Evolutionary conservation across 2,329 filamentous ascomycete species (phyloP), one percentile per base, ranked within the genome.

Genomic region (Phoma sp.): DNA sequence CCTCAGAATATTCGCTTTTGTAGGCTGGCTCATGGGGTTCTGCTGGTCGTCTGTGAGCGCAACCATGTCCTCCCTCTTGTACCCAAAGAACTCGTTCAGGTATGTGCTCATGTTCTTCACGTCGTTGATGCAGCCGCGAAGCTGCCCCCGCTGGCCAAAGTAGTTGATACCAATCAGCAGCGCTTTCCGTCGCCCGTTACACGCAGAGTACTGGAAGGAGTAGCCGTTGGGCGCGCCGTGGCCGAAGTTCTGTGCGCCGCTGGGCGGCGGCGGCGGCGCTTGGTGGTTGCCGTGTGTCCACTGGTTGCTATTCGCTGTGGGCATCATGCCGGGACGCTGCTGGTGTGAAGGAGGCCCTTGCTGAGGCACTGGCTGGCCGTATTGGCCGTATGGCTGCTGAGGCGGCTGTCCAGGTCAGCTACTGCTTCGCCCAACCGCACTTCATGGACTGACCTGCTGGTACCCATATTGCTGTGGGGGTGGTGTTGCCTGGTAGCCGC

Each of bases 41-140:
- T 96, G 92, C 78, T 97, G 93, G 73, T 98, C 93, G 72, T 98
- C 93, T 32, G 93, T 97, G 73, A 98, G 83, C 58, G 95, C 88
- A 17, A 98, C 93, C 93, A 98, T 98, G 71, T 98, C 93, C 76
- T 97, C 93, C 53, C 92, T 83, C 77, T 92, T 92, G 76, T 98
- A 98, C 25, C 90, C 90, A 74, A 96, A 97, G 70, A 92, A 87
- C 75, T 93, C 87, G 60, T 91, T 91, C 53, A 98, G 81, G 72
- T 96, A 98, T 42, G 84, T 84, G 18, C 92, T 96, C 92, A 98
- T 96, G 79, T 97, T 97, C 77, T 93, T 91, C 36, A 97, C 93
- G 73, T 98, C 93, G 72, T 98, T 97, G 80, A 97, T 97, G 72
- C 93, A 98, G 38, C 93, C 93, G 53, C 92, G 84, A 40, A 97